Base-by-base conservation (phyloP, 164 flowering plant genomes). In the Berberis thunbergii region DNA sequence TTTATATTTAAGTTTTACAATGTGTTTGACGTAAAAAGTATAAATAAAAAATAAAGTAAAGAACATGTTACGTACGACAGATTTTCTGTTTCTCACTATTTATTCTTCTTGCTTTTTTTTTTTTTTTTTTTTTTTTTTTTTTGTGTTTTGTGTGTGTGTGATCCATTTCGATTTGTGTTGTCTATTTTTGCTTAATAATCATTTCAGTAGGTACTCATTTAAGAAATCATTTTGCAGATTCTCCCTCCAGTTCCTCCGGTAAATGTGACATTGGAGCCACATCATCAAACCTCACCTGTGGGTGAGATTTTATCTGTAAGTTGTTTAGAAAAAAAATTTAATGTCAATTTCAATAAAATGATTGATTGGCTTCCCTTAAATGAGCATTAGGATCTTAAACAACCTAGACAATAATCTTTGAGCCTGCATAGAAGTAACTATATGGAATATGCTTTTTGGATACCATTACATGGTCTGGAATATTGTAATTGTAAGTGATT, bases 181-280 rank as follows among this genome's bases (percentile, higher is more conserved):
- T 6, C n/a, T 6, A 7, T 4, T 4, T 7, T 4, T 50, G 6
- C 8, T 50, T 10, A 11, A 52, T 11, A 1, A 7, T 6, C 13
- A 12, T 6, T 46, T 11, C 10, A 6, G 13, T 45, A 12, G 44
- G 46, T 52, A 38, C 62, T 63, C 26, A 68, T 43, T 5, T 42
- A 4, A 7, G n/a, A 41, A 26, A 46, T 45, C 67, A 54, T 6
- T 65, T 52, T 77, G 78, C 81, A 91, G 97, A 76, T 43, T 53
- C 94, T 91, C 53, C 96, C 94, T 61, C 84, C 80, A 52, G 96
- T 95, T 70, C 96, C 96, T 70, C 67, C 72, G 6, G 85, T 95
- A 60, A 74, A 76, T 60, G 86, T 77, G 38, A 71, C 70, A 49
- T 73, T 95, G 69, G 69, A 83, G 69, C 85, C 87, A 42, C 76